These are phyloP conservation scores for Camelina laxa DNA, from an alignment of 345 rosid genomes.

Conservation along the genomic window DNA sequence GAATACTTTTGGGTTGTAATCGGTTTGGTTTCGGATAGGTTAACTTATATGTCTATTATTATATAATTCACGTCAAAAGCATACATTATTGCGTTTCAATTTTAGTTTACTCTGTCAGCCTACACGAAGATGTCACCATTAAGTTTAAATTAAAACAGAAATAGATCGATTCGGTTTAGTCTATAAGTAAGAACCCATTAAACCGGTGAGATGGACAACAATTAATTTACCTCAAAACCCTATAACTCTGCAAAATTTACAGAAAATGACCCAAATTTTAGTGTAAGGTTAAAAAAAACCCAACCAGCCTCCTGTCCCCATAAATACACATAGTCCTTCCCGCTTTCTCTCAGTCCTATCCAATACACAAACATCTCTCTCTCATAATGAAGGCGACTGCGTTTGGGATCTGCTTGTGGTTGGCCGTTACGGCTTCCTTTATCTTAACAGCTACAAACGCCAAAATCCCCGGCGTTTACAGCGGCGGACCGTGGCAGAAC, in stretches of 20 bases:
- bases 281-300: background rate
- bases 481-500: constrained; percentile 66
- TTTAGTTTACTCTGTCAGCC: no score
- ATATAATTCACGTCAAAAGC: no score
- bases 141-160: no score
- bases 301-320: constrained; percentile 19
- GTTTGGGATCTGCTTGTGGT: constrained; percentile 38
- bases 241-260: background rate
- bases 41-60: no score
- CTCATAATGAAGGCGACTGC: constrained; percentile 33
- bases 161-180: background rate
- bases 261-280: background rate
- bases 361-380: constrained; percentile 31
- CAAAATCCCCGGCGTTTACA: constrained; percentile 74
- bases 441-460: constrained; percentile 51
- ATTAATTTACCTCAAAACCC: background rate
- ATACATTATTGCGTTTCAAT: no score
- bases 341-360: constrained; percentile 28
- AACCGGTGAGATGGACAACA: background rate
- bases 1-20: background rate
- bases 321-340: constrained; percentile 39
- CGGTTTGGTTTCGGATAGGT: background rate
- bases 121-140: no score
- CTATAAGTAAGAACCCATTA: background rate
- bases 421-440: constrained; percentile 34